These are phyloP conservation scores for Lotmaria passim DNA, from an alignment of 208 protist species.

Conservation along the genomic window DNA sequence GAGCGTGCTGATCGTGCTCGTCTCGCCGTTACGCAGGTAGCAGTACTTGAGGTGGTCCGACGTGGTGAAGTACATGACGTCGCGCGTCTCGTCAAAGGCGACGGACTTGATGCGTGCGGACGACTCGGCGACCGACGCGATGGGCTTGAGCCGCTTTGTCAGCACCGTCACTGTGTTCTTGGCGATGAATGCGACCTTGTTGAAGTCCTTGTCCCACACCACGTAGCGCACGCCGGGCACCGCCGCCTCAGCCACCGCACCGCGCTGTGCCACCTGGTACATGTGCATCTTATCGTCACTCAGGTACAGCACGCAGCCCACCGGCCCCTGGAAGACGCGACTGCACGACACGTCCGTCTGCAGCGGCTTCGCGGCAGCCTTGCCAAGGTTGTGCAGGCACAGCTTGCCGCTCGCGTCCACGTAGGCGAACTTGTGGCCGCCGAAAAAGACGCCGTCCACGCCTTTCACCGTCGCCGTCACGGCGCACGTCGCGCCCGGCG, in stretches of 20 bases:
- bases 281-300: constrained; percentile 90
- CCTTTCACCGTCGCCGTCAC: constrained; percentile 41
- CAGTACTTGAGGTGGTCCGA: constrained; percentile 99
- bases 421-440: constrained; percentile 95
- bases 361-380: constrained; percentile 82
- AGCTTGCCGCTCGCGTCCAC: constrained; percentile 89
- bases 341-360: constrained; percentile 55
- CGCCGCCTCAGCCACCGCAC: constrained; percentile 65
- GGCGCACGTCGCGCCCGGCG: constrained; percentile 16
- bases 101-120: constrained; percentile 96
- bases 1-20: constrained; percentile 97
- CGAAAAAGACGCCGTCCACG: constrained; percentile 93
- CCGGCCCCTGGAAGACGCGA: constrained; percentile 77
- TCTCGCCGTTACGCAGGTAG: constrained; percentile 92
- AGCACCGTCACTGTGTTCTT: constrained; percentile 92
- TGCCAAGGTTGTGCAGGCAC: constrained; percentile 85
- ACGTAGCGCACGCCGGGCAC: constrained; percentile 90
- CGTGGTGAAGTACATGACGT: constrained; percentile 98
- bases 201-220: constrained; percentile 94
- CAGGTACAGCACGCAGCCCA: constrained; percentile 80
- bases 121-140: constrained; percentile 92
- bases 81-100: constrained; percentile 88
- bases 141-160: constrained; percentile 89
- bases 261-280: constrained; percentile 95
- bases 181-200: constrained; percentile 91